Percentiles rank a stretch among this genome's conserved stretches.
These are phyloP conservation scores for Hirsutella thompsonii DNA, from an alignment of 2,329 filamentous ascomycete species.

Conservation along the genomic window DNA sequence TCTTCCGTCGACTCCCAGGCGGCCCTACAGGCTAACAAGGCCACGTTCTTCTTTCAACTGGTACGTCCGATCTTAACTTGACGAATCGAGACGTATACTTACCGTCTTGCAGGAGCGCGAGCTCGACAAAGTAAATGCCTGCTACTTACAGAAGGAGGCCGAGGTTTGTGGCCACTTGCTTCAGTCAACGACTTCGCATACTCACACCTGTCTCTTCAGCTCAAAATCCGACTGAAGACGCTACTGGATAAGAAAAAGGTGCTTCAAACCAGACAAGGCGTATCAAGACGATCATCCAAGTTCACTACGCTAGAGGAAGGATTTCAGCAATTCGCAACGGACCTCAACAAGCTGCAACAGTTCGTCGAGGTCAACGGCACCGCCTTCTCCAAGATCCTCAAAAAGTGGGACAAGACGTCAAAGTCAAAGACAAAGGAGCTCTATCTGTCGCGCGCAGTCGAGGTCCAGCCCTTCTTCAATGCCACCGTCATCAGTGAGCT, in stretches of 20 bases:
- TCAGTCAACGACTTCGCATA: neutral
- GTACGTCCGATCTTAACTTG: constrained; percentile 27
- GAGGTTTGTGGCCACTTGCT: constrained; percentile 49
- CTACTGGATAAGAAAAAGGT: constrained; percentile 91
- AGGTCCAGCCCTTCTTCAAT: constrained; percentile 98
- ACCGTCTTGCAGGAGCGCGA: constrained; percentile 71
- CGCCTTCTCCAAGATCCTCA: constrained; percentile 95
- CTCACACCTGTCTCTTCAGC: constrained; percentile 34
- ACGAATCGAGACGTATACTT: neutral
- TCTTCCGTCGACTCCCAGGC: constrained; percentile 63
- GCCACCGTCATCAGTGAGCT: constrained; percentile 92
- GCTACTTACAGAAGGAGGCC: constrained; percentile 95
- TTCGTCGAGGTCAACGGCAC: constrained; percentile 98
- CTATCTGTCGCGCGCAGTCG: constrained; percentile 88
- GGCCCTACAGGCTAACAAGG: constrained; percentile 89
- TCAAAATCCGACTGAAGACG: constrained; percentile 85
- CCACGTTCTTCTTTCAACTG: constrained; percentile 96
- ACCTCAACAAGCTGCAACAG: constrained; percentile 94
- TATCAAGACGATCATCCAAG: constrained; percentile 79
- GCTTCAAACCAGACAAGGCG: constrained; percentile 66
- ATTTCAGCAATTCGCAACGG: constrained; percentile 92
- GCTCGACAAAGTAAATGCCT: constrained; percentile 95
- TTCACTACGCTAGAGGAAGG: constrained; percentile 94
- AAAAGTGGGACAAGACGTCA: constrained; percentile 99
- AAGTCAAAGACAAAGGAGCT: constrained; percentile 98